Evolutionary conservation across 495 filamentous ascomycete genomes (phyloP).

Genomic region (Lepidopterella palustris): DNA sequence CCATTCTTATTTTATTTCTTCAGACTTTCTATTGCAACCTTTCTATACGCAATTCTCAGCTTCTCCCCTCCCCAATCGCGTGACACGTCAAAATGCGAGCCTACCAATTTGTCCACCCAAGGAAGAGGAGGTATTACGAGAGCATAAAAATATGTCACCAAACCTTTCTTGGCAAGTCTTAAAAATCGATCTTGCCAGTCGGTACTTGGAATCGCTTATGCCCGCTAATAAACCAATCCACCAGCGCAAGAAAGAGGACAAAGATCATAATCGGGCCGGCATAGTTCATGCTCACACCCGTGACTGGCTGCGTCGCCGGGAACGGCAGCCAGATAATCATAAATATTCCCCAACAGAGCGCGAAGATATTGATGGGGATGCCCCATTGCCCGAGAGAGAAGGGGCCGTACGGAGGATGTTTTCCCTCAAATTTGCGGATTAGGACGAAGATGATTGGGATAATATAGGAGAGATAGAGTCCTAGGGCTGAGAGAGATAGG

Average conservation of each 20-base stretch:
- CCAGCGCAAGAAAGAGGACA: slow-evolving; percentile 21
- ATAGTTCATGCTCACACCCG: slow-evolving; percentile 47
- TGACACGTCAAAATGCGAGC: no score
- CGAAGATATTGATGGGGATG: slow-evolving; percentile 40
- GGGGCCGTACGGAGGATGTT: slow-evolving; percentile 21
- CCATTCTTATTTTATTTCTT: no score
- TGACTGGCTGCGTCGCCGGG: slow-evolving; percentile 40
- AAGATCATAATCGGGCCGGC: slow-evolving; percentile 24
- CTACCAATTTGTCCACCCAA: no score
- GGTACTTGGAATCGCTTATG: slow-evolving; percentile 27
- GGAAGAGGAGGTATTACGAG: no score
- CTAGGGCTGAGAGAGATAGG: slow-evolving; percentile 35
- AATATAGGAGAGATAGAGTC: slow-evolving; percentile 25
- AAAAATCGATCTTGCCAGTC: no score
- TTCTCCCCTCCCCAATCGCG: not conserved
- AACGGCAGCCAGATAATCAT: slow-evolving; percentile 44
- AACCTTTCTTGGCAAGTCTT: no score
- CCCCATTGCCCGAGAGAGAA: slow-evolving; percentile 35
- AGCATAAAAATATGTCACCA: no score
- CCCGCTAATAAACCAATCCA: slow-evolving; percentile 27
- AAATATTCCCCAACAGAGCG: slow-evolving; percentile 40
- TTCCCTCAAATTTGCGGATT: not conserved
- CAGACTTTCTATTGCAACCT: not conserved
- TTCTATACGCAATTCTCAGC: not conserved
- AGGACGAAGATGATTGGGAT: slow-evolving; percentile 22